Evolutionary conservation across 2,329 filamentous ascomycete genomes (phyloP).

Genomic region (Colletotrichum camelliae): DNA sequence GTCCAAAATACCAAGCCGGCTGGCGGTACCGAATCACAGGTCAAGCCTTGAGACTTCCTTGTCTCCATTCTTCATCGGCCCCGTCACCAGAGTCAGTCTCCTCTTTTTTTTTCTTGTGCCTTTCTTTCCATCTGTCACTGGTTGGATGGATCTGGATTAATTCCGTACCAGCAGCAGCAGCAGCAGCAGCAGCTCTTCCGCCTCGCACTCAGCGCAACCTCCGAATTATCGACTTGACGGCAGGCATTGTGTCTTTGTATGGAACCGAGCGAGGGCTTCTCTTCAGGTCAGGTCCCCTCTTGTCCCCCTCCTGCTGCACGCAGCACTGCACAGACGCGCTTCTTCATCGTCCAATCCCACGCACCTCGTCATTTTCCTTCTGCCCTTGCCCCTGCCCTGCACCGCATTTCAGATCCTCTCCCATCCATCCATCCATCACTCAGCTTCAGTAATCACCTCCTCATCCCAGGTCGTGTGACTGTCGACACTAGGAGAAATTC

Average conservation of each 20-base stretch:
- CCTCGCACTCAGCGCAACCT: neutral
- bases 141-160: neutral
- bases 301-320: neutral
- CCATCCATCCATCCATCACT: neutral
- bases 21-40: conserved; percentile 5
- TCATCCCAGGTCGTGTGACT: conserved; percentile 18
- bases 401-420: neutral
- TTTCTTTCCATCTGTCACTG: neutral
- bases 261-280: neutral
- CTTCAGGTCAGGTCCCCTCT: neutral
- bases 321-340: neutral
- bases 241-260: neutral
- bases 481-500: conserved; percentile 7
- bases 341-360: neutral
- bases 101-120: neutral
- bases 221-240: neutral
- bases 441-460: neutral
- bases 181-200: neutral
- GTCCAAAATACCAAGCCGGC: conserved; percentile 9
- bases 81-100: neutral
- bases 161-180: neutral
- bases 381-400: neutral
- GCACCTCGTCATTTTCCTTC: neutral
- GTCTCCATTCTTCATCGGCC: conserved; percentile 14
- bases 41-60: neutral